phyloP scores from a whole-genome alignment of 2,329 filamentous ascomycete genomes.

The Talaromyces amestolkiae region DNA sequence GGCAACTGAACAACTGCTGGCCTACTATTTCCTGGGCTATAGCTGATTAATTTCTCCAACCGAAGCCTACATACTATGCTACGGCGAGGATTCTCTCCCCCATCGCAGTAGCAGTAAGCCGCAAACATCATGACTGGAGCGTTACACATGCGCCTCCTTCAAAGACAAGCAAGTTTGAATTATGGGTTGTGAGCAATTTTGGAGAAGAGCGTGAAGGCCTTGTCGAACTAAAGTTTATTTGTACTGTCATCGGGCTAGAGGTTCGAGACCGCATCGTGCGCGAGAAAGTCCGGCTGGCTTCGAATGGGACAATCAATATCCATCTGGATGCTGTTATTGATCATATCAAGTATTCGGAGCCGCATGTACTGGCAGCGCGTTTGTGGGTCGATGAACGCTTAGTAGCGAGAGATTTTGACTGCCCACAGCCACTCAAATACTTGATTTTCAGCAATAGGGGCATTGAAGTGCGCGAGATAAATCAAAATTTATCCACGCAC shows the following conservation, averaged over 20 bases:
- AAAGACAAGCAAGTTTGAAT: conserved; percentile 52
- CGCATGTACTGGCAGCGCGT: conserved; percentile 55
- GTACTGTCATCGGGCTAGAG: conserved; percentile 49
- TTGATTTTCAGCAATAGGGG: conserved; percentile 10
- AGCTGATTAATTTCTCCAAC: conserved; percentile 60
- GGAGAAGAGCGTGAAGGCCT: conserved; percentile 31
- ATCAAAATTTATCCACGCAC: not conserved
- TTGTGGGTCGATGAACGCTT: conserved; percentile 51
- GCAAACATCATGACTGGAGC: conserved; percentile 37
- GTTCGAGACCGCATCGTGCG: conserved; percentile 36
- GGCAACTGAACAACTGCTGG: conserved; percentile 55
- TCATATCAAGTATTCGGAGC: conserved; percentile 45
- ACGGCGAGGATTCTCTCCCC: conserved; percentile 58
- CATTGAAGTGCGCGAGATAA: conserved; percentile 4
- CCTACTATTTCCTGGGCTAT: conserved; percentile 63
- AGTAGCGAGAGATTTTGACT: conserved; percentile 57
- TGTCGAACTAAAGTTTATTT: conserved; percentile 51
- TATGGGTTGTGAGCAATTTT: conserved; percentile 58
- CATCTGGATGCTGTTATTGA: conserved; percentile 45
- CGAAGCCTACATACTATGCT: conserved; percentile 62
- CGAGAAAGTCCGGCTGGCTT: conserved; percentile 40
- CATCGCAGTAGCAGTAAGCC: conserved; percentile 56
- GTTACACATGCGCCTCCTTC: conserved; percentile 57
- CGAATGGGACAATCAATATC: conserved; percentile 56
- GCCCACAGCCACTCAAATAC: conserved; percentile 57